Evolutionary conservation across 2,329 filamentous ascomycete genomes (phyloP).

Genomic region (Fusarium tanahbumbuense): DNA sequence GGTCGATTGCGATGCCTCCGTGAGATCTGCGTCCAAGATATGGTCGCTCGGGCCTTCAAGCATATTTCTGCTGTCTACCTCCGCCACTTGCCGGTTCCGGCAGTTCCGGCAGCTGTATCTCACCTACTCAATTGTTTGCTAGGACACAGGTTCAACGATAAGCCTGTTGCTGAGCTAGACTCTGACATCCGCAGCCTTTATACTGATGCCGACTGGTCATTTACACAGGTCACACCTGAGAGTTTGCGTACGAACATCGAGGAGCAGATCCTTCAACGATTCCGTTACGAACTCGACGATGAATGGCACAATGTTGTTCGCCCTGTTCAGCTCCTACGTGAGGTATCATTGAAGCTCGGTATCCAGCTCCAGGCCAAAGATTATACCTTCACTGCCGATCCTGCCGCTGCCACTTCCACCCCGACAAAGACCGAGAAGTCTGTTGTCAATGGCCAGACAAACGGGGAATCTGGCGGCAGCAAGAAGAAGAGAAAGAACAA

Average conservation of each 20-base stretch:
- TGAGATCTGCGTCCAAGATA: slow-evolving; percentile 86
- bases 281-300: slow-evolving; percentile 77
- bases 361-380: slow-evolving; percentile 84
- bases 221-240: slow-evolving; percentile 81
- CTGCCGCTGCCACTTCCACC: slow-evolving; percentile 40
- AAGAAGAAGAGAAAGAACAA: slow-evolving; percentile 75
- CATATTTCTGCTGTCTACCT: slow-evolving; percentile 85
- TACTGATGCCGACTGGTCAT: slow-evolving; percentile 82
- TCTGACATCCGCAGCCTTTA: slow-evolving; percentile 79
- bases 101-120: slow-evolving; percentile 82
- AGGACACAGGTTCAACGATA: slow-evolving; percentile 79
- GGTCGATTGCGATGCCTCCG: slow-evolving; percentile 81
- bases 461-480: slow-evolving; percentile 54
- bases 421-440: slow-evolving; percentile 49
- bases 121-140: slow-evolving; percentile 96
- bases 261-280: slow-evolving; percentile 77
- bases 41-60: slow-evolving; percentile 96
- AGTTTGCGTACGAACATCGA: slow-evolving; percentile 76
- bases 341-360: slow-evolving; percentile 88
- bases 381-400: slow-evolving; percentile 52
- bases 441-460: slow-evolving; percentile 54
- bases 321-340: slow-evolving; percentile 86
- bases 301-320: slow-evolving; percentile 76
- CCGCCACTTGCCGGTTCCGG: slow-evolving; percentile 79
- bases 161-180: slow-evolving; percentile 83